Conservation (phyloP, 1,284 basidiomycete genomes). For the Leucoagaricus sp. region DNA sequence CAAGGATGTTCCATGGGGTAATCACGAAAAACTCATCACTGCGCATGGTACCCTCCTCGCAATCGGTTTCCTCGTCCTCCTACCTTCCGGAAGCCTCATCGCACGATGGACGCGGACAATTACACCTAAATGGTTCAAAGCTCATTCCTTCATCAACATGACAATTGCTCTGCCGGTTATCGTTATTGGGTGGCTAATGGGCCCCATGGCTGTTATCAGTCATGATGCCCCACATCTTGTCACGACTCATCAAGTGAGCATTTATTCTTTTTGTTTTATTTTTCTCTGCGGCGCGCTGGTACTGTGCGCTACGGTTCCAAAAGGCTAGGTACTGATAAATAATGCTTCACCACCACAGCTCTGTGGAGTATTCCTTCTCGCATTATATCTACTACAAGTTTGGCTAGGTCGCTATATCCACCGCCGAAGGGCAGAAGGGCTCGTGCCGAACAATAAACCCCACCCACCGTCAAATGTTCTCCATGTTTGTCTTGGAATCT, state of each 20-base stretch:
- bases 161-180: constrained; percentile 51
- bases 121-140: constrained; percentile 59
- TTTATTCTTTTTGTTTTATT: not conserved
- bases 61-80: constrained; percentile 59
- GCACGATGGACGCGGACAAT: constrained; percentile 63
- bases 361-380: constrained; percentile 54
- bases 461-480: constrained; percentile 53
- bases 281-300: no score
- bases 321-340: not conserved
- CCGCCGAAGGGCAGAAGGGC: constrained; percentile 30
- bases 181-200: constrained; percentile 50
- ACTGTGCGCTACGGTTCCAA: no score
- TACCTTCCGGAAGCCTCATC: constrained; percentile 59
- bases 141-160: constrained; percentile 52
- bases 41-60: constrained; percentile 55
- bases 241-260: constrained; percentile 50
- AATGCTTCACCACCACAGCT: constrained; percentile 35
- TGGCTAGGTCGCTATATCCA: constrained; percentile 60
- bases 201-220: constrained; percentile 48
- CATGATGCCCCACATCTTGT: constrained; percentile 45
- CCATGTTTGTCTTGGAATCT: constrained; percentile 50
- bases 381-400: constrained; percentile 55
- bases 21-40: constrained; percentile 45
- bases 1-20: constrained; percentile 19
- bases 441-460: constrained; percentile 30